These are phyloP conservation scores for Pneumocystis wakefieldiae DNA, from an alignment of 1,139 yeast genomes.

Conservation along the genomic window DNA sequence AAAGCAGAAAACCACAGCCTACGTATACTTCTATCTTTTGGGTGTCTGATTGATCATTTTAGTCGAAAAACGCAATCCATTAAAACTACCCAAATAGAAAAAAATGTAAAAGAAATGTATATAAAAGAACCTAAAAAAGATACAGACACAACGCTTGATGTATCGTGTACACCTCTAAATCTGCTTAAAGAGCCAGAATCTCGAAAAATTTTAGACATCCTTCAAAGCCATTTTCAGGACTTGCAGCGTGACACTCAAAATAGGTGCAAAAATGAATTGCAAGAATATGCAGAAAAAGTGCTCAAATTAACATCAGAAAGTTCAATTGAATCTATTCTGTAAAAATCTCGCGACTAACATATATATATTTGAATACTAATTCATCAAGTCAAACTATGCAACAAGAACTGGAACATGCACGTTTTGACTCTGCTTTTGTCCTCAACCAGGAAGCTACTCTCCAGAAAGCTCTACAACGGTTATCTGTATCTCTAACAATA, in stretches of 20 bases:
- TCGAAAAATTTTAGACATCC: background rate
- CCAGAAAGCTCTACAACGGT: background rate
- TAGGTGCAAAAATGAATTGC: background rate
- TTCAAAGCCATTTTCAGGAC: background rate
- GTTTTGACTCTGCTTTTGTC: background rate
- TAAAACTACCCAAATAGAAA: background rate
- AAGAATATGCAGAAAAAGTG: background rate
- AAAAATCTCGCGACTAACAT: background rate
- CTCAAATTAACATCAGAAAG: background rate
- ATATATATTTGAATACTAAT: background rate
- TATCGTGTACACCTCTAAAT: background rate
- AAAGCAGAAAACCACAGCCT: no score
- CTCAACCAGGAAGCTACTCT: background rate
- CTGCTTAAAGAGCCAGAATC: background rate
- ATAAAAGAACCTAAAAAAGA: background rate
- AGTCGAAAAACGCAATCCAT: no score
- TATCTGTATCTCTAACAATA: background rate
- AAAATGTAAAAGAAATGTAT: background rate
- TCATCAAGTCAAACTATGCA: background rate
- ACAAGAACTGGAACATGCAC: background rate
- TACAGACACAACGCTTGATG: background rate
- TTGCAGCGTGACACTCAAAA: background rate
- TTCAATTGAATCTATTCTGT: background rate
- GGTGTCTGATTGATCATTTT: no score
- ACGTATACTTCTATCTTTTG: no score